Percentiles rank a stretch among this genome's conserved stretches.
Evolutionary conservation across 352 stramenopile species (phyloP).

Genomic region (Globisporangium middletonii): DNA sequence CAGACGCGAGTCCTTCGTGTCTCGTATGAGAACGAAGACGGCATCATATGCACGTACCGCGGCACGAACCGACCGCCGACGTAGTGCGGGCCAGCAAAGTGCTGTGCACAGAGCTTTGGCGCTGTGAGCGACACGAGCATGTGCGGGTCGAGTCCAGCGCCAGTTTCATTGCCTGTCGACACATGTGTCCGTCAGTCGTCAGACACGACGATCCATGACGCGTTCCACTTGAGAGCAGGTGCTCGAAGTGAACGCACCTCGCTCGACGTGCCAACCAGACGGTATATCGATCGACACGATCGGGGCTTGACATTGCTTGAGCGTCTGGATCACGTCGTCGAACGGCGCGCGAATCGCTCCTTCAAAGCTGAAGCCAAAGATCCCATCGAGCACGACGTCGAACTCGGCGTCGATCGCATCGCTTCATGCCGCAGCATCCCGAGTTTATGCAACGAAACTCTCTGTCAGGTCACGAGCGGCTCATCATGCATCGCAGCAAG

Average conservation of each 20-base stretch:
- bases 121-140: conserved; percentile 97
- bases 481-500: background rate
- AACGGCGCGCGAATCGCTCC: conserved; percentile 89
- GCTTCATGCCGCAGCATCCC: conserved; percentile 13
- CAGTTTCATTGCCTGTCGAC: conserved; percentile 55
- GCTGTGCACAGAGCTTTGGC: conserved; percentile 91
- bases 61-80: conserved; percentile 95
- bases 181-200: background rate
- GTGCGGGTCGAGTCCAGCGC: conserved; percentile 80
- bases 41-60: conserved; percentile 38
- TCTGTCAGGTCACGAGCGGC: too few relatives aligned
- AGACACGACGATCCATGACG: too few relatives aligned
- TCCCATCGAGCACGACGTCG: conserved; percentile 95
- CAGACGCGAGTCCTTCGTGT: background rate
- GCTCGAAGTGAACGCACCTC: conserved; percentile 27
- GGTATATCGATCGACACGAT: conserved; percentile 98
- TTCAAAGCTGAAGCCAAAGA: conserved; percentile 98
- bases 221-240: too few relatives aligned
- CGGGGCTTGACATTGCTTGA: conserved; percentile 53
- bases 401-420: conserved; percentile 49
- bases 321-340: conserved; percentile 73
- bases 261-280: conserved; percentile 97
- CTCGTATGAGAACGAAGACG: background rate
- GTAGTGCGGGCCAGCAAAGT: conserved; percentile 93
- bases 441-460: background rate